phyloP scores from a whole-genome alignment of 2,329 filamentous ascomycete genomes.

The Zalaria obscura region DNA sequence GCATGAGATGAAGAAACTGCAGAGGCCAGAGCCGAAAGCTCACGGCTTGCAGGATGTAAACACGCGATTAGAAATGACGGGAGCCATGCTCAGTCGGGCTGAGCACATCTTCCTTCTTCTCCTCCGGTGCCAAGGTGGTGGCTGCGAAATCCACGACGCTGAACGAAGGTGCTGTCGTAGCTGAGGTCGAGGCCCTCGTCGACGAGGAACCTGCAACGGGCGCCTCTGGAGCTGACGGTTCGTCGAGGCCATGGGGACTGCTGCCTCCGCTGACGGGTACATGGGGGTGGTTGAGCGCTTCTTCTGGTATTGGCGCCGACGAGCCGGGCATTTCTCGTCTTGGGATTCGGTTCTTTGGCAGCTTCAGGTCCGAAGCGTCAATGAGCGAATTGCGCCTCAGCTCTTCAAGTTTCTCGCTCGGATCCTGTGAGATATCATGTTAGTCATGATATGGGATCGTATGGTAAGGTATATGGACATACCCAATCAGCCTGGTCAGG shows the following conservation, averaged over 20 bases:
- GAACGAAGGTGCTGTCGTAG: slow-evolving; percentile 1
- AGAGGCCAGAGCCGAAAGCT: too few species aligned
- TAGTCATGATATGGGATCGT: background rate
- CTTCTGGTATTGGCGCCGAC: background rate
- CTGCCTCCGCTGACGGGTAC: background rate
- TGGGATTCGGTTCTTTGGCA: slow-evolving; percentile 13
- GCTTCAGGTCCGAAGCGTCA: slow-evolving; percentile 14
- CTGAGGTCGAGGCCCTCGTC: too few species aligned
- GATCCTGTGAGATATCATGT: slow-evolving; percentile 23
- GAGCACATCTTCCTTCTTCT: slow-evolving; percentile 1
- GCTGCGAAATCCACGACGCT: background rate
- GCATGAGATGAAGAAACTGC: too few species aligned
- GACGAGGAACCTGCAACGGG: too few species aligned
- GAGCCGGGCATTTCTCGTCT: slow-evolving; percentile 16
- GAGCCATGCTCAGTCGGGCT: slow-evolving; percentile 5
- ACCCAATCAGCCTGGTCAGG: slow-evolving; percentile 87
- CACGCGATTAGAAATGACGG: slow-evolving; percentile 2
- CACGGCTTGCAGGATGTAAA: too few species aligned
- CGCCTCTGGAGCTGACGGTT: too few species aligned
- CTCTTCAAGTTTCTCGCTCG: slow-evolving; percentile 29
- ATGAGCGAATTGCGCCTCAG: slow-evolving; percentile 30
- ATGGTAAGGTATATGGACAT: slow-evolving; percentile 41
- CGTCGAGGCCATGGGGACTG: background rate
- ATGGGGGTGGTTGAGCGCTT: background rate
- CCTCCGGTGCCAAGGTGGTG: background rate